phyloP scores from a whole-genome alignment of 805 yeast genomes.

The Candida rishiriensis region DNA sequence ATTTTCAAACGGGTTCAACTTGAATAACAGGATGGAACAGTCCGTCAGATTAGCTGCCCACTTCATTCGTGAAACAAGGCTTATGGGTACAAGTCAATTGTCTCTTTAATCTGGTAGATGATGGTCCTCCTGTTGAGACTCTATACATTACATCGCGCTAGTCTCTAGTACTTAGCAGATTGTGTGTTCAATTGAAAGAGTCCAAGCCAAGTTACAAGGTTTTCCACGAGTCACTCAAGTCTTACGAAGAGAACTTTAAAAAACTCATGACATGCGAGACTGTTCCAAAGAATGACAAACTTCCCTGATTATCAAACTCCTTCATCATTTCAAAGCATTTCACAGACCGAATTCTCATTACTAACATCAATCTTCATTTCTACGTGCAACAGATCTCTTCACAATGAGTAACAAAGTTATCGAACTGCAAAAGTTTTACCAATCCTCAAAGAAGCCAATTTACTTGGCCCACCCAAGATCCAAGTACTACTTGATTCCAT shows the following conservation, averaged over 20 bases:
- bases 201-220: not conserved
- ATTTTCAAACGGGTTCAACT: no score
- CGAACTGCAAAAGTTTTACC: constrained; percentile 56
- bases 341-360: not conserved
- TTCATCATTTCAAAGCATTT: not conserved
- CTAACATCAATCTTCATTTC: not conserved
- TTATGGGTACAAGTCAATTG: not conserved
- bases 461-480: constrained; percentile 60
- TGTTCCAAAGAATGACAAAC: not conserved
- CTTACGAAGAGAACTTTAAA: no score
- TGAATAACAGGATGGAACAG: no score
- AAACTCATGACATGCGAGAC: not conserved
- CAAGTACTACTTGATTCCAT: constrained; percentile 70
- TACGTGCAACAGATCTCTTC: not conserved
- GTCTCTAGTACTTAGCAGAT: not conserved
- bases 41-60: no score
- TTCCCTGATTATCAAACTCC: not conserved
- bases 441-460: constrained; percentile 51
- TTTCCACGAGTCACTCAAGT: no score
- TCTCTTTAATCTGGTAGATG: not conserved
- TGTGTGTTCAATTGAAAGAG: not conserved
- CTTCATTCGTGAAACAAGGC: no score
- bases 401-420: constrained; percentile 38
- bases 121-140: not conserved
- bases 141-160: not conserved